Evolutionary conservation across 1,284 basidiomycete genomes (phyloP).

Genomic region (Porodaedalea pini): DNA sequence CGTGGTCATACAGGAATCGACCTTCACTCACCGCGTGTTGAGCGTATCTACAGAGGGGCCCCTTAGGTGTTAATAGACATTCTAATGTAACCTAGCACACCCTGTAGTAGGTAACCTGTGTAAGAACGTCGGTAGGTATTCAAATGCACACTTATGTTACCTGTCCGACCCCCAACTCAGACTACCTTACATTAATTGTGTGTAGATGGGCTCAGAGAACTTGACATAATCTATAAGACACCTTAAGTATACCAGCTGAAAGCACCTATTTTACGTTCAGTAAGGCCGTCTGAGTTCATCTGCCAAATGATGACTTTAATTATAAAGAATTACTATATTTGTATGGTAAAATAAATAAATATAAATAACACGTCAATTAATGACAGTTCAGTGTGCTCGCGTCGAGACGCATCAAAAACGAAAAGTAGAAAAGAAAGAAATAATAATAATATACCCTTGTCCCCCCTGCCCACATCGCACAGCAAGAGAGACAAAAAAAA

Average conservation of each 20-base stretch:
- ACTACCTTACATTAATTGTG: neutral
- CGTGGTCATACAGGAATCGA: too few species aligned
- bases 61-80: neutral
- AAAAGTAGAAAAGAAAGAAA: too few species aligned
- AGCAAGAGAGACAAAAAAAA: too few species aligned
- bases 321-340: neutral
- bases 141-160: neutral
- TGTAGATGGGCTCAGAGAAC: neutral
- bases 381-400: too few species aligned
- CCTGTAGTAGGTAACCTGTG: neutral
- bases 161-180: neutral
- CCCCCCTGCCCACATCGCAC: too few species aligned
- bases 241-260: neutral
- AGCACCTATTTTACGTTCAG: neutral
- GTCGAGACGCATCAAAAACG: too few species aligned
- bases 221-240: neutral
- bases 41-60: neutral
- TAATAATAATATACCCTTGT: too few species aligned
- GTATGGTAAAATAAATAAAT: neutral
- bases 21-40: slow-evolving; percentile 2
- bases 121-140: neutral
- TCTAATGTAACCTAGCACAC: neutral
- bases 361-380: slow-evolving; percentile 8
- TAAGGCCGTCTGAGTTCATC: neutral
- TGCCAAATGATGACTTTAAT: too few species aligned